Evolutionary conservation across 176 grass and related monocot genomes (phyloP), one percentile per base, ranked within the genome.

Genomic region (Echinochloa phyllopogon): DNA sequence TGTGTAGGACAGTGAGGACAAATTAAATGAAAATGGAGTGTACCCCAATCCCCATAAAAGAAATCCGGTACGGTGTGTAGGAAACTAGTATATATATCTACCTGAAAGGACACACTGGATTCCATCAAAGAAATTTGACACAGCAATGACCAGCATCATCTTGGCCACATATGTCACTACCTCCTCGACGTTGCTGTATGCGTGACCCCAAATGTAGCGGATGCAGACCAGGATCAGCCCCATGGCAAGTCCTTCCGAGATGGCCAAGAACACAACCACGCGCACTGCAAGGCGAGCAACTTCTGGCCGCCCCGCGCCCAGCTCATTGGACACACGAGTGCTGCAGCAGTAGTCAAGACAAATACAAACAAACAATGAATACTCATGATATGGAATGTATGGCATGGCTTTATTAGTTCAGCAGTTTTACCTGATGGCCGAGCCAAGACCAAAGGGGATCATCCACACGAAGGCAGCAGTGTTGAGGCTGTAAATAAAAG

Each of bases 181-280:
- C 72, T 97, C 92, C 49, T 94, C 86, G 50, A 86, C 95, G 59
- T 94, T 80, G 75, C 88, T 94, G 37, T 84, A 97, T 10, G 92
- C 92, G 65, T 89, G 86, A 3, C 95, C 92, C 95, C 90, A 97
- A 21, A 94, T 1, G 62, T 86, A 76, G 62, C 90, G 84, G 24
- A 84, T 33, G 20, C 84, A 62, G 23, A 94, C 48, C 27, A 97
- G 63, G 33, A 87, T 17, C 5, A 82, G 27, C n/a, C 90, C 95
- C 4, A 93, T 39, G 17, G 76, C 3, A 12, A 93, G 9, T 0
- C 92, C 90, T 73, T 80, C 88, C 4, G 62, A 44, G 0, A 94
- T 21, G 47, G 86, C 82, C 81, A 97, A 21, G 29, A 90, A 82
- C 27, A 94, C 18, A 5, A 94, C 90, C 0, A 89, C 84, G 0